Evolutionary conservation across 1,139 yeast genomes (phyloP).

Genomic region (Yarrowia galli): DNA sequence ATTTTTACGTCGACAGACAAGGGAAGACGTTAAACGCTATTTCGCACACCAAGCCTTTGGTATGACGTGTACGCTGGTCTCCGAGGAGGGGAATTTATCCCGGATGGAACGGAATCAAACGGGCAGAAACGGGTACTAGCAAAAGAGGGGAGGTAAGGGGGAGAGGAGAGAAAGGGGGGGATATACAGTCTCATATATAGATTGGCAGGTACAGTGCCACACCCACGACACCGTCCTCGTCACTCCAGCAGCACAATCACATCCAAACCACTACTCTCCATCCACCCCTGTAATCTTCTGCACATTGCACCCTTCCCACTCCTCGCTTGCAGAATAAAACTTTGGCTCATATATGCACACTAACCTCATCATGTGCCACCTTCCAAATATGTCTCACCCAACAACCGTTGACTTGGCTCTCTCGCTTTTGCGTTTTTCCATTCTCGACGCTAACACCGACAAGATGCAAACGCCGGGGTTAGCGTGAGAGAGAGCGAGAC

Average conservation of each 20-base stretch:
- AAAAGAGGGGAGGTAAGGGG: too few relatives aligned
- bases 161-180: not conserved
- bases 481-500: too few relatives aligned
- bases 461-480: too few relatives aligned
- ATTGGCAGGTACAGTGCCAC: too few relatives aligned
- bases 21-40: slow-evolving; percentile 37
- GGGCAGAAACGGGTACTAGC: slow-evolving; percentile 11
- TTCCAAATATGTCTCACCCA: slow-evolving; percentile 34
- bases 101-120: not conserved
- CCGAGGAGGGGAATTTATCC: not conserved
- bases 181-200: too few relatives aligned
- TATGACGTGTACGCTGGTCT: slow-evolving; percentile 23
- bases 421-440: not conserved
- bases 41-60: not conserved
- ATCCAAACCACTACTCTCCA: not conserved
- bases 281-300: not conserved
- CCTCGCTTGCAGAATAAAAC: slow-evolving; percentile 4
- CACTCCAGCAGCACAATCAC: too few relatives aligned
- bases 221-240: too few relatives aligned
- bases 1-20: slow-evolving; percentile 26
- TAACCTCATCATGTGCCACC: slow-evolving; percentile 36
- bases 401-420: slow-evolving; percentile 23
- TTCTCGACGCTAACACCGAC: too few relatives aligned
- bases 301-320: not conserved
- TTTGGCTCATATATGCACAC: slow-evolving; percentile 9